Evolutionary conservation across 2,329 filamentous ascomycete species (phyloP), one percentile per base, ranked within the genome.

Genomic region (Ilyonectria destructans): DNA sequence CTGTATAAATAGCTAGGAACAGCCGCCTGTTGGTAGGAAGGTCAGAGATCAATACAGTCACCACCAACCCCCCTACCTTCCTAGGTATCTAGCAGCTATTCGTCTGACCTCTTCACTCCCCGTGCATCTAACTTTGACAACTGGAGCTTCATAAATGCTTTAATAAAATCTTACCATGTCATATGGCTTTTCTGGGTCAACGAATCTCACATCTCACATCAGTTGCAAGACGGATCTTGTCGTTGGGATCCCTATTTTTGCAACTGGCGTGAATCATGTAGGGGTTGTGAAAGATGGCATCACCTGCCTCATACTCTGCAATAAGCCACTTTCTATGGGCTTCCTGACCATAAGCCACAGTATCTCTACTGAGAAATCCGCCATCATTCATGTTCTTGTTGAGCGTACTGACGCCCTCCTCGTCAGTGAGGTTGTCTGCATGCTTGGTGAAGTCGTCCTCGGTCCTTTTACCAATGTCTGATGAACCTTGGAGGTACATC

Each of bases 301-400:
- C 67, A 9, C 67, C 67, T 1, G 64, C 59, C 48, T 67, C 67
- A 9, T 69, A 69, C 52, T 69, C 67, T 3, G 67, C 67, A 21
- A 69, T 67, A 19, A 69, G 64, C 67, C 64, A 69, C 43, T 67
- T 69, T 31, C 67, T 57, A 3, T 33, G 51, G 2, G 67, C 60
- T 23, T 69, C 64, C 23, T 60, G 62, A 6, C 67, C 65, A 13
- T 69, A 69, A 10, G 65, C 33, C 15, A 69, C 60, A 0, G 68
- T 68, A 29, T 68, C 68, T 23, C 65, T 51, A 48, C 68, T 69
- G 17, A 68, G 51, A 13, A 69, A 69, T 6, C 65, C 68, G 1
- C 68, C 68, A 5, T 68, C 60, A 8, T 69, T 68, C 68, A 69
- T 69, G 17, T 69, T 68, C 60, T 69, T 61, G 60, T 69, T 68